Percentiles rank a stretch among this genome's conserved stretches.
phyloP scores from a whole-genome alignment of 2,329 filamentous ascomycete genomes.

The Xylariaceae sp. region DNA sequence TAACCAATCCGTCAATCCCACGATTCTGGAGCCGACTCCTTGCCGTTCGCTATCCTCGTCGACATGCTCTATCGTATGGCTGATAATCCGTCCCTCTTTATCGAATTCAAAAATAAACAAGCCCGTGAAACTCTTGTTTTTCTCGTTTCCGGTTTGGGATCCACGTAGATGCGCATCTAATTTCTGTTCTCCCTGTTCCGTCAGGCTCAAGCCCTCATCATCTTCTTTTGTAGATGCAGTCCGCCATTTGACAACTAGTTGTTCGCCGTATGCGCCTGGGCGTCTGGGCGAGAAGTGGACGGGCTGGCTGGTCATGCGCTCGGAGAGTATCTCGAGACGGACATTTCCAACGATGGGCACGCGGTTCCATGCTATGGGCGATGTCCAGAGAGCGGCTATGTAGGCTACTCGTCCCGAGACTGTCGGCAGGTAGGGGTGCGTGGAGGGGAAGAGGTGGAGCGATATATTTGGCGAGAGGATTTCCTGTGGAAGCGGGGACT shows the following conservation, averaged over 20 bases:
- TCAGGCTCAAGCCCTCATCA: constrained; percentile 27
- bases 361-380: constrained; percentile 91
- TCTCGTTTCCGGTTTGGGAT: constrained; percentile 47
- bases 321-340: constrained; percentile 79
- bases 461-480: constrained; percentile 74
- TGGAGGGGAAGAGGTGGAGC: constrained; percentile 69
- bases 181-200: constrained; percentile 33
- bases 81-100: constrained; percentile 74
- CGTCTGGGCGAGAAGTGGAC: constrained; percentile 46
- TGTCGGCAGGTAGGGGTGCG: constrained; percentile 84
- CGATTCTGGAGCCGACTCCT: constrained; percentile 76
- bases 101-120: constrained; percentile 97
- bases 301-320: constrained; percentile 73
- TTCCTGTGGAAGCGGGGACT: constrained; percentile 67
- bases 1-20: constrained; percentile 92
- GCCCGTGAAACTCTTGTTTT: constrained; percentile 78
- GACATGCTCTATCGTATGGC: constrained; percentile 91
- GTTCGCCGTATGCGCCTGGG: constrained; percentile 64
- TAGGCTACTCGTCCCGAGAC: constrained; percentile 90
- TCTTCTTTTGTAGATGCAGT: constrained; percentile 53
- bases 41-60: constrained; percentile 84
- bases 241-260: constrained; percentile 88
- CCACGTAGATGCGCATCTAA: constrained; percentile 35
- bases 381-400: constrained; percentile 90
- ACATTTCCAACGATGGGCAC: constrained; percentile 90